These are phyloP conservation scores for Trypanosoma melophagium DNA, from an alignment of 208 protist genomes.

Conservation along the genomic window DNA sequence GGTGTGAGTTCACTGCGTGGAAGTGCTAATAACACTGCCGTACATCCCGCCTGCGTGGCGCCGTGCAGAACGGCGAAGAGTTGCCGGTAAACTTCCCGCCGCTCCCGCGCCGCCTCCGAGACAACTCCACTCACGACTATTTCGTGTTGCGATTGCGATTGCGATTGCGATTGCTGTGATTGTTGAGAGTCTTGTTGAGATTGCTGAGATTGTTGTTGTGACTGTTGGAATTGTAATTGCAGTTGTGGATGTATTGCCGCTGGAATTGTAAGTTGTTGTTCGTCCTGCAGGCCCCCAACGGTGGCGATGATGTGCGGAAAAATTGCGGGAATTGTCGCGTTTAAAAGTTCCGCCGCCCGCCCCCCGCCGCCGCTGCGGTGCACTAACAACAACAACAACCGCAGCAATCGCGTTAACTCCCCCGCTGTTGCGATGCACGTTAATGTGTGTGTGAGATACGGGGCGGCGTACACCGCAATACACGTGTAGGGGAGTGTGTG, in stretches of 20 bases:
- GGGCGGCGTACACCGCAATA: constrained; percentile 39
- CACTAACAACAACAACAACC: constrained; percentile 64
- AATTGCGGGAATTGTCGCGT: constrained; percentile 33
- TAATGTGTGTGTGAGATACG: constrained; percentile 50
- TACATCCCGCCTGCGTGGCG: constrained; percentile 51
- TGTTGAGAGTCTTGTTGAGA: background rate
- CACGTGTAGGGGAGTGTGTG: constrained; percentile 58
- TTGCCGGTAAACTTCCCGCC: constrained; percentile 64
- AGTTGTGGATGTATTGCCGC: too few relatives aligned
- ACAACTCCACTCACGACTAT: constrained; percentile 8
- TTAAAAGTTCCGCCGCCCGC: too few relatives aligned
- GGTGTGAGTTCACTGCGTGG: constrained; percentile 28
- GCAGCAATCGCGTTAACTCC: constrained; percentile 64
- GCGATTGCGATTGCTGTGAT: background rate
- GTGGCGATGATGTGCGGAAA: constrained; percentile 44
- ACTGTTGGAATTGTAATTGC: too few relatives aligned
- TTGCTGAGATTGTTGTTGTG: too few relatives aligned
- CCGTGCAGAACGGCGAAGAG: constrained; percentile 61
- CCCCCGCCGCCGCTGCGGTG: constrained; percentile 33
- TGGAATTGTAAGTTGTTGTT: too few relatives aligned
- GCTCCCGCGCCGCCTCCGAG: constrained; percentile 60
- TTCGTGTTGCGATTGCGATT: background rate
- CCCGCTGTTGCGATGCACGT: constrained; percentile 53
- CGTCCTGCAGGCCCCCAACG: constrained; percentile 34
- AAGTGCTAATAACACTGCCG: constrained; percentile 39